Conservation (phyloP, 805 yeast species). For the Candida germanica region DNA sequence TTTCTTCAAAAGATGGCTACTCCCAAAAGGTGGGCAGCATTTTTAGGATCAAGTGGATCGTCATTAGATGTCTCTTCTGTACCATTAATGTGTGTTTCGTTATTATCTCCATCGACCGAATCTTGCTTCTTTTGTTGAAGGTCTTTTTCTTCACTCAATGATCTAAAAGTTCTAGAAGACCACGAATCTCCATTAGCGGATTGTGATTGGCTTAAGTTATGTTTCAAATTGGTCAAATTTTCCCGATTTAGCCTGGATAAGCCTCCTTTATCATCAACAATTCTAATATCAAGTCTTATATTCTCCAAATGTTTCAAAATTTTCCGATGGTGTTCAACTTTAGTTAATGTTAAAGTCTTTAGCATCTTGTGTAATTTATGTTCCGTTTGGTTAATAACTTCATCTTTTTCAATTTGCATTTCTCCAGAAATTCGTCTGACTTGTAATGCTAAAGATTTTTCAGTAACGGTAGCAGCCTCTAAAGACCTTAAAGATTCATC, state of each 20-base stretch:
- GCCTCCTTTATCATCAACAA: slow-evolving; percentile 76
- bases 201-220: slow-evolving; percentile 42
- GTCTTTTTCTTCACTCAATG: slow-evolving; percentile 28
- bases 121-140: slow-evolving; percentile 16
- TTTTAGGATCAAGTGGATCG: slow-evolving; percentile 62
- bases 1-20: slow-evolving; percentile 61
- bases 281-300: slow-evolving; percentile 66
- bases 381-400: slow-evolving; percentile 59
- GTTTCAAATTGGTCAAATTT: slow-evolving; percentile 45
- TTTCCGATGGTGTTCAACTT: slow-evolving; percentile 84
- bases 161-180: slow-evolving; percentile 40
- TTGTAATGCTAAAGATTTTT: slow-evolving; percentile 72
- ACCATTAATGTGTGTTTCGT: background rate
- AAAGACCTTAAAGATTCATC: slow-evolving; percentile 83
- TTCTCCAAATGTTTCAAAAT: slow-evolving; percentile 70
- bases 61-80: slow-evolving; percentile 21
- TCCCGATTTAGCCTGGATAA: slow-evolving; percentile 81
- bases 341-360: slow-evolving; percentile 59
- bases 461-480: slow-evolving; percentile 74
- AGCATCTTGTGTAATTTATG: slow-evolving; percentile 50
- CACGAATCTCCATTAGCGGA: slow-evolving; percentile 41
- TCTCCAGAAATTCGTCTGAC: slow-evolving; percentile 82
- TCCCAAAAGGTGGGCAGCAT: slow-evolving; percentile 80
- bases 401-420: slow-evolving; percentile 70
- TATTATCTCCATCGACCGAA: slow-evolving; percentile 13